Base-by-base conservation (phyloP, 1,139 yeast species). In the Yamadazyma songkhlaensis region DNA sequence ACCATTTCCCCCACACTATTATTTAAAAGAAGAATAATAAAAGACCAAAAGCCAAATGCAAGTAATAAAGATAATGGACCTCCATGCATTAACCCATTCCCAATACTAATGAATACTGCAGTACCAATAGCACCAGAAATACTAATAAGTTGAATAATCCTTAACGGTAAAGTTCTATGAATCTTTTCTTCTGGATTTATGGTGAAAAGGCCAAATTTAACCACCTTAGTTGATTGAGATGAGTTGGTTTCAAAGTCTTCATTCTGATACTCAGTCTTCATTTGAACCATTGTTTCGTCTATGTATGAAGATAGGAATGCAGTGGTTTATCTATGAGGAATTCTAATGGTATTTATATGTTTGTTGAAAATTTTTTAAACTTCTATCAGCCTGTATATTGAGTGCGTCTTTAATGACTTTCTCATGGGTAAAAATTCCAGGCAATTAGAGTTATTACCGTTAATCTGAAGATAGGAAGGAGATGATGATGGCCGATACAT, bases 1-100 rank as follows among this genome's bases (percentile, higher is more conserved):
- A 24, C 34, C 92, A 85, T 83, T 54, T 85, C 94, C 0, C 88
- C 92, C 3, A 83, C 78, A 2, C 82, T 72, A 12, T 81, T 81
- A 6, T 90, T 84, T 46, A 84, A 74, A 45, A 60, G 54, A 42
- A 79, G 68, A 30, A 84, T 64, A 20, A 85, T 72, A 12, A 72
- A 47, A 35, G 77, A 59, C 77, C 76, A 64, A 46, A 71, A 55
- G 24, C 59, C 46, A 45, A 66, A 67, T 1, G 71, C 62, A 31
- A 72, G 52, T 3, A 72, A 48, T 32, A 72, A 57, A 1, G 73
- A 70, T 36, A 72, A 53, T 1, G 77, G 77, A 6, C 79, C 79
- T 9, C 68, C 73, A n/a, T 51, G 47, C 11, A 58, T 55, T 36
- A 72, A 60, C 5, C 70, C 71, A 12, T 21, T 6, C 13, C 77